Conservation (phyloP, 148 eudicot genomes). For the Rheum nobile region DNA sequence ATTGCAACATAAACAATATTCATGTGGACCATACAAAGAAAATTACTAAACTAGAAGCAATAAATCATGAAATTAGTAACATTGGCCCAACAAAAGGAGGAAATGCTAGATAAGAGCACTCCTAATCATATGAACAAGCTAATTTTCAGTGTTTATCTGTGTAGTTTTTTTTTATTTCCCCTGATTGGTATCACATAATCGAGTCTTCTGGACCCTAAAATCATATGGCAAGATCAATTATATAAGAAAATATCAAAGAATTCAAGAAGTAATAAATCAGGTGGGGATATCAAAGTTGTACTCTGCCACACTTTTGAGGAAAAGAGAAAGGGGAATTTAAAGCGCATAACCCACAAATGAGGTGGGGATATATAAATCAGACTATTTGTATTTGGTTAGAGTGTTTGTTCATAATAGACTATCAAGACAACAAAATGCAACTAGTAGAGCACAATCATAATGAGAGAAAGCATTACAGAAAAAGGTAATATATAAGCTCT, state of each 20-base stretch:
- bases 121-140: neutral
- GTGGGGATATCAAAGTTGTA: neutral
- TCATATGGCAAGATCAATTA: neutral
- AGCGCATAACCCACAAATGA: neutral
- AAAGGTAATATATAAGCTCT: no score
- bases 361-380: no score
- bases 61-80: neutral
- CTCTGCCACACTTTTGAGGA: neutral
- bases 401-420: no score
- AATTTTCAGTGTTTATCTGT: neutral
- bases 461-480: no score
- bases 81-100: conserved; percentile 1
- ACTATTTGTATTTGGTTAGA: no score
- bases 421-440: no score
- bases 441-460: no score
- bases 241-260: neutral
- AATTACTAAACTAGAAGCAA: neutral
- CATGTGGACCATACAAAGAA: neutral
- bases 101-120: neutral
- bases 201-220: neutral
- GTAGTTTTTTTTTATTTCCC: neutral
- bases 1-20: neutral
- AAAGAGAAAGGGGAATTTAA: conserved; percentile 3
- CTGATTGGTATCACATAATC: no score
- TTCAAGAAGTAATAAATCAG: neutral